These are phyloP conservation scores for Dipteronia sinensis DNA, from an alignment of 345 rosid genomes.

Conservation along the genomic window DNA sequence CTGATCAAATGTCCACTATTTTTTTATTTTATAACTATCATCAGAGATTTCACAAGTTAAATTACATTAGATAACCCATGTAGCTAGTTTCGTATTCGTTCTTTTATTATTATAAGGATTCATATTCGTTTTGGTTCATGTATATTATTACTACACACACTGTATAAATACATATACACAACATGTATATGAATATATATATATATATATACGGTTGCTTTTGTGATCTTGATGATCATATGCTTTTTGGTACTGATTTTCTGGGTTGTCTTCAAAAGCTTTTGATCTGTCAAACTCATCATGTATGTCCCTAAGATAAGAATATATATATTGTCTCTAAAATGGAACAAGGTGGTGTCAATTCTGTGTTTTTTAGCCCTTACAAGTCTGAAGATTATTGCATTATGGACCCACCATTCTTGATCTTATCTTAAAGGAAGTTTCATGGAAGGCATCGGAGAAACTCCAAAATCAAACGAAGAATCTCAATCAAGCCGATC, in stretches of 20 bases:
- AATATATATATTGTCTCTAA: neutral
- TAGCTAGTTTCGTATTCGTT: too few species aligned
- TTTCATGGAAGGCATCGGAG: neutral
- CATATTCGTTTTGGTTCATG: too few species aligned
- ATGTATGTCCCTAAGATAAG: neutral
- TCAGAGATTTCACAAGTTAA: too few species aligned
- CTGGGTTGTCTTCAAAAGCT: neutral
- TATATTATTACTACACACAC: too few species aligned
- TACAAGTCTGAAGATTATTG: neutral
- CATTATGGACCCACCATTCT: neutral
- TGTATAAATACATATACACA: too few species aligned
- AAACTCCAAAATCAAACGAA: neutral
- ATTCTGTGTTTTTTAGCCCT: neutral
- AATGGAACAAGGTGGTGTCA: neutral
- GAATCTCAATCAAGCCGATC: too few species aligned
- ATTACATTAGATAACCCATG: too few species aligned
- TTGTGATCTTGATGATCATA: too few species aligned
- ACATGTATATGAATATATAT: too few species aligned
- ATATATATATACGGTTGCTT: neutral
- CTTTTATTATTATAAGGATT: too few species aligned
- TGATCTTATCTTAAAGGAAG: neutral
- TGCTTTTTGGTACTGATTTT: neutral
- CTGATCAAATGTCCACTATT: too few species aligned
- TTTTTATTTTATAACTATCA: too few species aligned
- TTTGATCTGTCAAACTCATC: neutral